These are phyloP conservation scores for Capsicum rhomboideum DNA, from an alignment of 257 asterid genomes.

Conservation along the genomic window DNA sequence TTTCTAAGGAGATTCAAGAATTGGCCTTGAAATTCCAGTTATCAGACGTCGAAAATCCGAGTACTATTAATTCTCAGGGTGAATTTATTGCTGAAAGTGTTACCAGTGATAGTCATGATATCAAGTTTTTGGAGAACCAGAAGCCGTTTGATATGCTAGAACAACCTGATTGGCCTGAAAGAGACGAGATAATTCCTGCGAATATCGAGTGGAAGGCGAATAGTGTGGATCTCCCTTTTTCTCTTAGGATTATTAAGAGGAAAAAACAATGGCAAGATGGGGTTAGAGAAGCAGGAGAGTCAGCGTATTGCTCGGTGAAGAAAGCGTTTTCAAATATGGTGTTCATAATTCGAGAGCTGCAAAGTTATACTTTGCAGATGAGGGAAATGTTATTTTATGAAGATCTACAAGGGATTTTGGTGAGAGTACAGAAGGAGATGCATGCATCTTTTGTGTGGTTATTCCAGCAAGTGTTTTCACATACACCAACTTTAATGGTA, in stretches of 20 bases:
- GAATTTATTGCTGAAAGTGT: neutral
- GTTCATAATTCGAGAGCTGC: constrained; percentile 84
- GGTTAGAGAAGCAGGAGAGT: constrained; percentile 48
- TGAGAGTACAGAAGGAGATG: constrained; percentile 73
- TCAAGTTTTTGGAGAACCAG: constrained; percentile 14
- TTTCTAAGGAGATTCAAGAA: constrained; percentile 51
- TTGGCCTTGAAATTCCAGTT: constrained; percentile 31
- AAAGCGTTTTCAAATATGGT: constrained; percentile 94
- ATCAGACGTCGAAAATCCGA: constrained; percentile 12
- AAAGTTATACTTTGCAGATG: constrained; percentile 68
- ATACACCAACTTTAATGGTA: constrained; percentile 87
- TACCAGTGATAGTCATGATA: constrained; percentile 1
- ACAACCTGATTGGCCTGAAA: constrained; percentile 43
- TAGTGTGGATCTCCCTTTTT: constrained; percentile 67
- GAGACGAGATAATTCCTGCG: constrained; percentile 48
- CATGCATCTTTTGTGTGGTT: constrained; percentile 91
- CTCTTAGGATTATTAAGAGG: constrained; percentile 66
- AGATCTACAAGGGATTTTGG: constrained; percentile 75
- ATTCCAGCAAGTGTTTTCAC: constrained; percentile 90
- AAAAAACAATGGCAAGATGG: constrained; percentile 80
- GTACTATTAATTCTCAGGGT: neutral
- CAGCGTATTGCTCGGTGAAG: constrained; percentile 70
- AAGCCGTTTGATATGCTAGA: constrained; percentile 37
- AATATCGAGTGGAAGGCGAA: constrained; percentile 65
- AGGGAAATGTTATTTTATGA: constrained; percentile 61